These are phyloP conservation scores for Penicillium sp. DNA, from an alignment of 2,329 filamentous ascomycete species.

Conservation along the genomic window DNA sequence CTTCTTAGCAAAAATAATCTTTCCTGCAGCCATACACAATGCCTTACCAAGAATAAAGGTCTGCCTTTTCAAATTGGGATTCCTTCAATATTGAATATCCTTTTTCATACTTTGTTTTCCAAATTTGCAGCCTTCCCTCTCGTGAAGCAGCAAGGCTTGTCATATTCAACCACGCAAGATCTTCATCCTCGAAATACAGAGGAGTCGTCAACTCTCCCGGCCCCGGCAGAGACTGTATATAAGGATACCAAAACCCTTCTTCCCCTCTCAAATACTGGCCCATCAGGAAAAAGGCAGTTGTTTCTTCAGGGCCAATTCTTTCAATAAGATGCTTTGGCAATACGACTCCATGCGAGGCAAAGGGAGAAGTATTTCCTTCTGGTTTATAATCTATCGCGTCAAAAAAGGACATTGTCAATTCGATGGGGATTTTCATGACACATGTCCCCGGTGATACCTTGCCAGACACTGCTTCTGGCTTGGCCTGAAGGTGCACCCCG, in stretches of 20 bases:
- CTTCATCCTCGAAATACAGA: constrained; percentile 59
- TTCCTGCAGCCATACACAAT: neutral
- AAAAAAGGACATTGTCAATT: constrained; percentile 35
- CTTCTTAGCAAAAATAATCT: neutral
- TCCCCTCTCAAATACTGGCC: constrained; percentile 60
- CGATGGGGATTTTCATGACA: constrained; percentile 33
- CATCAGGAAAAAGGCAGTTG: constrained; percentile 65
- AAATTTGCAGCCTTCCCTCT: constrained; percentile 30
- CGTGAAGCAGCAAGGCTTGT: constrained; percentile 33
- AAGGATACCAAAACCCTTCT: constrained; percentile 64
- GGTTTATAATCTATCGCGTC: constrained; percentile 28
- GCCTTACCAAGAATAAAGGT: constrained; percentile 38
- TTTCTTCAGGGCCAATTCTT: constrained; percentile 53
- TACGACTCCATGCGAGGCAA: constrained; percentile 29
- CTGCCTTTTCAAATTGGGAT: constrained; percentile 26
- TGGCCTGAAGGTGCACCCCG: constrained; percentile 35
- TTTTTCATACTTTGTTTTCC: constrained; percentile 36
- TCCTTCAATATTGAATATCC: constrained; percentile 28
- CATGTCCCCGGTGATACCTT: constrained; percentile 27
- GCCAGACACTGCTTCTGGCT: constrained; percentile 20
- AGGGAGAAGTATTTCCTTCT: constrained; percentile 14
- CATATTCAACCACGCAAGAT: constrained; percentile 48
- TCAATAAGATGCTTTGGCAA: constrained; percentile 53
- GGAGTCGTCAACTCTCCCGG: constrained; percentile 59
- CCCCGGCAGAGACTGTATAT: constrained; percentile 63